phyloP scores from a whole-genome alignment of 139 green algal species.

The Picochlorum sp. region DNA sequence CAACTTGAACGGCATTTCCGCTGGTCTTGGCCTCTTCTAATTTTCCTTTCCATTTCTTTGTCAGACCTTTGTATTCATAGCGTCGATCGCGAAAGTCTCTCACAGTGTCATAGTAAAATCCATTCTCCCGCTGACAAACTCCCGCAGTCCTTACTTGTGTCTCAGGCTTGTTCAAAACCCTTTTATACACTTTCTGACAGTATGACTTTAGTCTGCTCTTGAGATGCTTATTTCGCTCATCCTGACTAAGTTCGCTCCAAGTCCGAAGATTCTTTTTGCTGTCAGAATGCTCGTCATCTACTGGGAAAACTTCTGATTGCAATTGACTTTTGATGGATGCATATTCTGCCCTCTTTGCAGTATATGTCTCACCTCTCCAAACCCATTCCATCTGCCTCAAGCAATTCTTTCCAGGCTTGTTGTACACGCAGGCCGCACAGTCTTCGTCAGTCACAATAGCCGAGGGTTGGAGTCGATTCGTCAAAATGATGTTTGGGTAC shows the following conservation, averaged over 20 bases:
- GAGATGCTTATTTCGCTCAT: constrained; percentile 62
- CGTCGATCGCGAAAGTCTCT: constrained; percentile 88
- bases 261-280: constrained; percentile 16
- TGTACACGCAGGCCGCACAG: constrained; percentile 95
- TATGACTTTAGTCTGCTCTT: constrained; percentile 94
- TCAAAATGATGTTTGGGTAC: constrained; percentile 99
- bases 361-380: constrained; percentile 87
- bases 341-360: constrained; percentile 62
- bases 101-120: constrained; percentile 96
- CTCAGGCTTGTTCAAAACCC: constrained; percentile 91
- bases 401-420: constrained; percentile 87
- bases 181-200: constrained; percentile 95
- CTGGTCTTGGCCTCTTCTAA: constrained; percentile 61
- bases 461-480: constrained; percentile 77
- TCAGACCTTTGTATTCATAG: constrained; percentile 98
- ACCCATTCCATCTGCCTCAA: constrained; percentile 92
- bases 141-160: constrained; percentile 66
- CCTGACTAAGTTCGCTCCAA: constrained; percentile 41
- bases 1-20: constrained; percentile 50
- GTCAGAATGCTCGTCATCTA: constrained; percentile 23
- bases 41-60: constrained; percentile 89
- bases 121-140: constrained; percentile 93
- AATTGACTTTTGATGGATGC: constrained; percentile 80
- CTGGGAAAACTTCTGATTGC: constrained; percentile 49
- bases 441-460: constrained; percentile 81